Evolutionary conservation across 148 eudicot species (phyloP).

Genomic region (Drosera capensis): DNA sequence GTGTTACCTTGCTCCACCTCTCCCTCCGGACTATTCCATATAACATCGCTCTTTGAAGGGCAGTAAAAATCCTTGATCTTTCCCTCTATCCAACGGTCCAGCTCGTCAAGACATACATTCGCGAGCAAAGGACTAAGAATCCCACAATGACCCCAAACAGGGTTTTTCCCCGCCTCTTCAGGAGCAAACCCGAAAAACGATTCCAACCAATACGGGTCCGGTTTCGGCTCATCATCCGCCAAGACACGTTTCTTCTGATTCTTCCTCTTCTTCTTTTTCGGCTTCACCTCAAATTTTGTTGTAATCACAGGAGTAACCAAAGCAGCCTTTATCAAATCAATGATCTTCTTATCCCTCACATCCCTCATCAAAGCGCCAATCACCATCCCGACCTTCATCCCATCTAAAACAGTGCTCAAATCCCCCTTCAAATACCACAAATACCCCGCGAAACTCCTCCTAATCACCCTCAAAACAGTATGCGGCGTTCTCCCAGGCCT

Average conservation of each 20-base stretch:
- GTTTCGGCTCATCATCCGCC: conserved; percentile 91
- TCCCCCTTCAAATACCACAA: conserved; percentile 92
- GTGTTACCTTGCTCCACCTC: conserved; percentile 89
- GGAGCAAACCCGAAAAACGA: conserved; percentile 89
- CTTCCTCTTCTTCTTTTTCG: conserved; percentile 59
- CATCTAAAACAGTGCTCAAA: conserved; percentile 76
- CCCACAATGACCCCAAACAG: conserved; percentile 92
- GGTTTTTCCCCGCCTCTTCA: conserved; percentile 75
- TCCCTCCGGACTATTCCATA: conserved; percentile 83
- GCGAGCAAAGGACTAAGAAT: conserved; percentile 75
- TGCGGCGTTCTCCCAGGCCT: conserved; percentile 88
- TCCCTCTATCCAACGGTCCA: conserved; percentile 85
- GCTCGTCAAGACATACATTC: conserved; percentile 64
- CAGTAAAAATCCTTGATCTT: conserved; percentile 64
- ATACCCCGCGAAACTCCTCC: conserved; percentile 88
- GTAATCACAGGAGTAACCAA: conserved; percentile 67
- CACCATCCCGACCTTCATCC: conserved; percentile 85
- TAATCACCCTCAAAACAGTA: conserved; percentile 61
- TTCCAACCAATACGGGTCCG: conserved; percentile 86
- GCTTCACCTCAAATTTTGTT: conserved; percentile 33
- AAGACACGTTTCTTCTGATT: conserved; percentile 78
- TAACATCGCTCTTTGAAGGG: conserved; percentile 84
- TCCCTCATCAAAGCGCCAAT: conserved; percentile 72
- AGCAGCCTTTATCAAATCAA: conserved; percentile 76
- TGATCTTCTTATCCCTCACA: conserved; percentile 80